Evolutionary conservation across 2,329 filamentous ascomycete genomes (phyloP), one percentile per base, ranked within the genome.

Genomic region (Nemania sp.): DNA sequence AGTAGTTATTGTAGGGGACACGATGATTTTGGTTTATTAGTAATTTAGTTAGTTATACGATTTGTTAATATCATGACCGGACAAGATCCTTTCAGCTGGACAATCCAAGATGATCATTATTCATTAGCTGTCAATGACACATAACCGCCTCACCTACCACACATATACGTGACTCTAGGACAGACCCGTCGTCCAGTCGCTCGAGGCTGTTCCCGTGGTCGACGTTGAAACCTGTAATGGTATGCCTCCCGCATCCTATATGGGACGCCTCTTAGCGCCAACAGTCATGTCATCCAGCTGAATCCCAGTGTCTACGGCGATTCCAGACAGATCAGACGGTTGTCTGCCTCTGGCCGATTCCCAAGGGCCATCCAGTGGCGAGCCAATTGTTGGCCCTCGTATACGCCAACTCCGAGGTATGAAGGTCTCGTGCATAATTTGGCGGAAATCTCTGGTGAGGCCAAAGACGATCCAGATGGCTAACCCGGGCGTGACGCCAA

Each of bases 381-480:
- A 32, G 10, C 21, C 6, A 5, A 25, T 32, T 11, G 20, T 29
- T 29, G 54, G 42, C 12, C 21, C 25, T 20, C 47, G 57, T 21
- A 25, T 54, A 9, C 63, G 56, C 63, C 63, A 64, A 47, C 45
- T 37, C 50, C 54, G 60, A n/a, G 66, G 66, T 21, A 70, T 25
- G 9, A 69, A 62, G 3, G 37, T 67, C 10, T 67, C 57, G 45
- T 67, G 68, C 64, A 69, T 67, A 17, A 63, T 68, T 18, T 64
- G 54, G 2, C 68, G 63, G 37, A 68, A 69, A 17, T 61, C 54
- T 42, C 59, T 54, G 4, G 67, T 68, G 18, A 69, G 64, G 15
- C 68, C 68, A 45, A 70, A 70, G 3, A 70, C 66, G 18, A 70
- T 59, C 51, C 57, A 67, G 7, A 70, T 68, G 4, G 67, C 67